These are phyloP conservation scores for Elsinoe perseae DNA, from an alignment of 2,329 filamentous ascomycete species.

Conservation along the genomic window DNA sequence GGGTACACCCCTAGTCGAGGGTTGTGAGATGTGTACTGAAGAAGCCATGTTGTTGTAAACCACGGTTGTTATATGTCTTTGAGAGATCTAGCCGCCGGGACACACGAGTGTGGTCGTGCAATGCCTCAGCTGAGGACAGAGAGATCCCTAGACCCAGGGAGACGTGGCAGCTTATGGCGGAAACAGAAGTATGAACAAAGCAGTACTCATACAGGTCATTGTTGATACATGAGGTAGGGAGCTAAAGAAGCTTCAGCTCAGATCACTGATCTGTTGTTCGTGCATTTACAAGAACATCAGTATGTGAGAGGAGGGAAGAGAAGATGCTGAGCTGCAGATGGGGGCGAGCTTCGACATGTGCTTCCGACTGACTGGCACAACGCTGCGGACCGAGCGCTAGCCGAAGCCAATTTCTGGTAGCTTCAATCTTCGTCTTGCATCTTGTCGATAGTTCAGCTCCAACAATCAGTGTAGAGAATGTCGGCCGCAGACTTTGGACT, in stretches of 20 bases:
- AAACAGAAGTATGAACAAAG: not conserved
- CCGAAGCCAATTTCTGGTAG: not conserved
- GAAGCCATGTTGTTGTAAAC: not conserved
- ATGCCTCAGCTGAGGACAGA: not conserved
- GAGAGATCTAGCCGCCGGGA: not conserved
- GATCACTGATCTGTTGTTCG: too few relatives aligned
- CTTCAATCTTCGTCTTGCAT: not conserved
- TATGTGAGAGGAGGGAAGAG: not conserved
- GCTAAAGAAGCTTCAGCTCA: not conserved
- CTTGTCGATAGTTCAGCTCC: not conserved
- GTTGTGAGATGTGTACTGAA: not conserved
- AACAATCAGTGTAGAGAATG: not conserved
- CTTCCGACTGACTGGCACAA: not conserved
- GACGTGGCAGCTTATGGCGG: conserved; percentile 5
- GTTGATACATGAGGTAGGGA: not conserved
- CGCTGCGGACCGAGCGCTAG: not conserved
- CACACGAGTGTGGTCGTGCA: conserved; percentile 4
- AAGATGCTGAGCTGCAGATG: not conserved
- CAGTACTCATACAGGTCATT: not conserved
- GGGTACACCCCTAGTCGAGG: conserved; percentile 8
- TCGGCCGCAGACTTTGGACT: not conserved
- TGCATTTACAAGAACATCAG: too few relatives aligned
- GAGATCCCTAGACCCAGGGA: not conserved
- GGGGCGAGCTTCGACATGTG: conserved; percentile 2
- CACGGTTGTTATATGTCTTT: not conserved